A percentile compares a stretch with the other conserved stretches of the same genome.
Evolutionary conservation across 208 protist species (phyloP).

Genomic region (Trichomonas vaginalis): DNA sequence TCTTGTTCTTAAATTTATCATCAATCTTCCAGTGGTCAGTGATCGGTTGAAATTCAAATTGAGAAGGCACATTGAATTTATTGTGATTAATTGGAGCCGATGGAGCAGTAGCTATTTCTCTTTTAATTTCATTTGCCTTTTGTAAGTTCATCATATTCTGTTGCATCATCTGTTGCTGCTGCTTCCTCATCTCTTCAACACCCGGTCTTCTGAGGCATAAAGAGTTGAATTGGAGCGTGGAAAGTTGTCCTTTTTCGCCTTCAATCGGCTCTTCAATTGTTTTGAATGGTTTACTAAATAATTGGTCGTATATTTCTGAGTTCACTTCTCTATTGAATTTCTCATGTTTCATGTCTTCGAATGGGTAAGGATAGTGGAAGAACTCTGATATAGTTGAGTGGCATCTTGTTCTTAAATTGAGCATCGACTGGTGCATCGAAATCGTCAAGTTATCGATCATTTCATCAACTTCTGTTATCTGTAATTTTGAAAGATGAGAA

Average conservation of each 20-base stretch:
- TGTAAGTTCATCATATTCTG: no score
- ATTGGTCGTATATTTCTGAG: no score
- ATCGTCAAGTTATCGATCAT: not conserved
- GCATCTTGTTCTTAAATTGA: not conserved
- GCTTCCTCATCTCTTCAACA: not conserved
- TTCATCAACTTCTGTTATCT: not conserved
- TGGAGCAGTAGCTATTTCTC: no score
- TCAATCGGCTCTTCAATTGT: not conserved
- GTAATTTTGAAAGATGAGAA: not conserved
- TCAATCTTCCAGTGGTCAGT: no score
- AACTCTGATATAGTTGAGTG: not conserved
- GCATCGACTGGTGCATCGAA: not conserved
- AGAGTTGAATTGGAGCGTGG: not conserved
- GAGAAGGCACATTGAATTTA: no score
- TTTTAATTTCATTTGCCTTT: no score
- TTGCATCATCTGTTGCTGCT: no score
- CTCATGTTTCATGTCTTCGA: not conserved
- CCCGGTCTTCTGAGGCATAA: not conserved
- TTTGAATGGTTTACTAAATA: not conserved
- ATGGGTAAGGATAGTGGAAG: not conserved
- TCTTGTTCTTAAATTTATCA: no score
- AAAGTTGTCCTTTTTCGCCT: not conserved
- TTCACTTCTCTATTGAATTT: not conserved
- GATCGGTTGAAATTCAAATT: no score
- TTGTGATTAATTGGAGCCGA: no score